Evolutionary conservation across 169 alveolate genomes (phyloP).

Genomic region (Amoebophrya sp.): DNA sequence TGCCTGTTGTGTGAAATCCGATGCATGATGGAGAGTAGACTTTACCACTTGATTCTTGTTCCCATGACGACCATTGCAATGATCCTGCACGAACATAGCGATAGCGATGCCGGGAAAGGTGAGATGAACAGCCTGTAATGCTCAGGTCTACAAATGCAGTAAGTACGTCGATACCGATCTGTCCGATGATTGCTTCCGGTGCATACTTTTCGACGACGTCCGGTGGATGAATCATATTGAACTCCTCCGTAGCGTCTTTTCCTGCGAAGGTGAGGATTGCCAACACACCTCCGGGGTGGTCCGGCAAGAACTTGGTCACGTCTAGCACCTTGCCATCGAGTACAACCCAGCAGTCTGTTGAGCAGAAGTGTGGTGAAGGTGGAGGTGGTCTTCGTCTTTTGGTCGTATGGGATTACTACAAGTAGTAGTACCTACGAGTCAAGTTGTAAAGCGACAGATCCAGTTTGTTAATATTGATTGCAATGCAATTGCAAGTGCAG

Average conservation of each 20-base stretch:
- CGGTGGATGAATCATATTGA: too few relatives aligned
- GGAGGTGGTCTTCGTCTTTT: too few relatives aligned
- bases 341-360: conserved; percentile 61
- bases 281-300: conserved; percentile 46
- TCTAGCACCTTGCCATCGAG: conserved; percentile 49
- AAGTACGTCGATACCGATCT: conserved; percentile 9
- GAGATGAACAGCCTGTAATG: not conserved
- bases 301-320: conserved; percentile 36
- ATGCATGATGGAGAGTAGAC: not conserved
- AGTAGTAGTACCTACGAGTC: too few relatives aligned
- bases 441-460: too few relatives aligned
- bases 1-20: not conserved
- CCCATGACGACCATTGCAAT: not conserved
- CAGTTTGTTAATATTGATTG: too few relatives aligned
- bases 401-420: too few relatives aligned
- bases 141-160: not conserved
- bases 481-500: too few relatives aligned
- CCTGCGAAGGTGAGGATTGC: conserved; percentile 36
- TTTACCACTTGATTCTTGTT: not conserved
- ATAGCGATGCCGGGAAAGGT: conserved; percentile 8
- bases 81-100: not conserved
- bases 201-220: conserved; percentile 31
- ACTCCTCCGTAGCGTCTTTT: conserved; percentile 35
- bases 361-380: too few relatives aligned
- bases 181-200: conserved; percentile 31